Evolutionary conservation across 208 protist species (phyloP).

Genomic region (Lotmaria passim): DNA sequence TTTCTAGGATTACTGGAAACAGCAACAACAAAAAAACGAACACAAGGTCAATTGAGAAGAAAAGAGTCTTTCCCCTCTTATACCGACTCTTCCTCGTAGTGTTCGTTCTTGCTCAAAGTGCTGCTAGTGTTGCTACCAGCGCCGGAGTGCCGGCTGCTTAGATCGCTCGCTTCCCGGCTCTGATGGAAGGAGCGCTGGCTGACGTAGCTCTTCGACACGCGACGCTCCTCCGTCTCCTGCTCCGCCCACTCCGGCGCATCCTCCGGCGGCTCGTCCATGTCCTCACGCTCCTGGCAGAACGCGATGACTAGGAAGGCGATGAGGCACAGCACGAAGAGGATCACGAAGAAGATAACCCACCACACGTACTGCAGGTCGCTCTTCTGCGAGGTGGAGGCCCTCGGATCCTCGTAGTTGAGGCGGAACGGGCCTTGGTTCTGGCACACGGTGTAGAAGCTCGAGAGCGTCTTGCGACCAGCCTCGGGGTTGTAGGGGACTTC

Average conservation of each 20-base stretch:
- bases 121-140: background rate
- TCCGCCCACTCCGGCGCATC: conserved; percentile 47
- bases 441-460: conserved; percentile 29
- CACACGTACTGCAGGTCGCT: conserved; percentile 26
- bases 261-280: conserved; percentile 53
- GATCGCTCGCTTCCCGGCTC: background rate
- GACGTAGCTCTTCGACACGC: conserved; percentile 32
- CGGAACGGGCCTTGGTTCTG: conserved; percentile 26
- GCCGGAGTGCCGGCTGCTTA: background rate
- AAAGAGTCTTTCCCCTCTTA: background rate
- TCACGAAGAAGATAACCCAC: conserved; percentile 34
- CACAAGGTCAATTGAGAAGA: too few relatives aligned
- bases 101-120: conserved; percentile 2
- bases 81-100: background rate
- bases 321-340: conserved; percentile 37
- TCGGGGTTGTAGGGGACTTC: background rate
- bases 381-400: background rate
- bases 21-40: too few relatives aligned
- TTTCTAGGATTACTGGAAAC: too few relatives aligned
- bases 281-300: conserved; percentile 52
- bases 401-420: conserved; percentile 19
- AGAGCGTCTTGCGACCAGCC: background rate
- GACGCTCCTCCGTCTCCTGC: conserved; percentile 22
- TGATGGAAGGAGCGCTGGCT: conserved; percentile 28
- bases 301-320: conserved; percentile 31